These are phyloP conservation scores for Penicillium sp. DNA, from an alignment of 2,329 filamentous ascomycete genomes.

Conservation along the genomic window DNA sequence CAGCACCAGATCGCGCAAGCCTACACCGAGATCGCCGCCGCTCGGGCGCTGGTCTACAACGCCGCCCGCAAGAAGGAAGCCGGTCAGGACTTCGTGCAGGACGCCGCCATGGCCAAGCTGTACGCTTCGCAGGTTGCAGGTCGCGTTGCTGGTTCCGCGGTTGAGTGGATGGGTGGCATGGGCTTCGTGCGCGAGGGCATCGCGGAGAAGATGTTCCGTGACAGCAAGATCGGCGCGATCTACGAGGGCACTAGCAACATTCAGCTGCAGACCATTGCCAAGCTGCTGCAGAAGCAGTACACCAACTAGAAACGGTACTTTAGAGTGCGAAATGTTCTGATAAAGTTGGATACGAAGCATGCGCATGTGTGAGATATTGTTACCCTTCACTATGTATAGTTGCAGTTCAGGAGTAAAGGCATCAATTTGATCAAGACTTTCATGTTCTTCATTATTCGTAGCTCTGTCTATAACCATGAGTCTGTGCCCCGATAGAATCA, in stretches of 20 bases:
- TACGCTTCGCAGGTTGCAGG: slow-evolving; percentile 91
- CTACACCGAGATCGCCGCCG: slow-evolving; percentile 89
- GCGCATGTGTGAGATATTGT: slow-evolving; percentile 6
- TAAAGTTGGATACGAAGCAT: not conserved
- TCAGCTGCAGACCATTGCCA: slow-evolving; percentile 68
- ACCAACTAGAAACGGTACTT: slow-evolving; percentile 47
- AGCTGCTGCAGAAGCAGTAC: slow-evolving; percentile 67
- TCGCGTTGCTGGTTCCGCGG: slow-evolving; percentile 75
- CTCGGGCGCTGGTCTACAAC: slow-evolving; percentile 90
- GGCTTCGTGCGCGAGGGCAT: slow-evolving; percentile 95
- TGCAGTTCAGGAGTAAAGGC: slow-evolving; percentile 4
- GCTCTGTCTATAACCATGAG: not conserved
- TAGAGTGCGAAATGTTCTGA: too few species aligned
- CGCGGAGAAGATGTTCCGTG: slow-evolving; percentile 95
- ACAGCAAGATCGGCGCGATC: slow-evolving; percentile 98
- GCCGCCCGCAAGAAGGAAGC: slow-evolving; percentile 97
- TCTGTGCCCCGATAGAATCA: not conserved
- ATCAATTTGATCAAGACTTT: not conserved
- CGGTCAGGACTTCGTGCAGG: slow-evolving; percentile 88
- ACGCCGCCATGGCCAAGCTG: slow-evolving; percentile 98
- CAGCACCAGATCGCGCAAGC: slow-evolving; percentile 97
- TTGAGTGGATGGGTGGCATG: slow-evolving; percentile 99
- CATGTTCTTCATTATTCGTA: not conserved
- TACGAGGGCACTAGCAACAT: slow-evolving; percentile 80
- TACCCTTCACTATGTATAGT: not conserved